These are phyloP conservation scores for Lactarius quietus DNA, from an alignment of 768 basidiomycete species.

Conservation along the genomic window DNA sequence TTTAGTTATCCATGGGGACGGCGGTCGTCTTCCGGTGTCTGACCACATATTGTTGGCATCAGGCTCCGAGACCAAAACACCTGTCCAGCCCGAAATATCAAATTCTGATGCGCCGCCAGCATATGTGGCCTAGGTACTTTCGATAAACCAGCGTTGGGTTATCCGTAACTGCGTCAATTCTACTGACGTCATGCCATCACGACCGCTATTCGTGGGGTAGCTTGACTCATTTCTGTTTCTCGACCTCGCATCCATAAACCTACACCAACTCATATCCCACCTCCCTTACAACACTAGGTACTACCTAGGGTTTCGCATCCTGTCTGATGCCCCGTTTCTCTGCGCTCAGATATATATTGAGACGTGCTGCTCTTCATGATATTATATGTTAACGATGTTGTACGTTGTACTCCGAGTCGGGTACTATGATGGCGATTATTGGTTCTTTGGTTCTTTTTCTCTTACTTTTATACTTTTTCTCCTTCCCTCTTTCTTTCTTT, in stretches of 20 bases:
- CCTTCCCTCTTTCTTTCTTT: background rate
- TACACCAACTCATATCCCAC: background rate
- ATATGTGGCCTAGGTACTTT: conserved; percentile 11
- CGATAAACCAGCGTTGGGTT: background rate
- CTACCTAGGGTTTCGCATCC: background rate
- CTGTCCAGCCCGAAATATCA: background rate
- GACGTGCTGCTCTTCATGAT: background rate
- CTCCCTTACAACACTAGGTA: background rate
- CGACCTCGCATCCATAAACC: background rate
- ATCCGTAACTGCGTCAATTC: background rate
- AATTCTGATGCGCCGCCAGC: conserved; percentile 12
- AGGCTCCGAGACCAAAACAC: background rate
- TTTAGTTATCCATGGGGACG: conserved; percentile 5
- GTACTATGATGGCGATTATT: background rate
- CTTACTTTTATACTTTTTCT: background rate
- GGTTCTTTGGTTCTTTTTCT: background rate
- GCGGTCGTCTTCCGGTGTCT: background rate
- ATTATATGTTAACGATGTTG: background rate
- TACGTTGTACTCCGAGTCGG: background rate
- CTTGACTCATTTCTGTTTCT: background rate
- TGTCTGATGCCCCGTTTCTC: background rate
- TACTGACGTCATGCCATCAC: background rate
- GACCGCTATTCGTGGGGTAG: background rate
- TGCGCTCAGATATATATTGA: background rate
- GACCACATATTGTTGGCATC: background rate